Percentiles rank a stretch among this genome's conserved stretches.
Conservation (phyloP, 495 filamentous ascomycete genomes). For the Venustampulla echinocandica region DNA sequence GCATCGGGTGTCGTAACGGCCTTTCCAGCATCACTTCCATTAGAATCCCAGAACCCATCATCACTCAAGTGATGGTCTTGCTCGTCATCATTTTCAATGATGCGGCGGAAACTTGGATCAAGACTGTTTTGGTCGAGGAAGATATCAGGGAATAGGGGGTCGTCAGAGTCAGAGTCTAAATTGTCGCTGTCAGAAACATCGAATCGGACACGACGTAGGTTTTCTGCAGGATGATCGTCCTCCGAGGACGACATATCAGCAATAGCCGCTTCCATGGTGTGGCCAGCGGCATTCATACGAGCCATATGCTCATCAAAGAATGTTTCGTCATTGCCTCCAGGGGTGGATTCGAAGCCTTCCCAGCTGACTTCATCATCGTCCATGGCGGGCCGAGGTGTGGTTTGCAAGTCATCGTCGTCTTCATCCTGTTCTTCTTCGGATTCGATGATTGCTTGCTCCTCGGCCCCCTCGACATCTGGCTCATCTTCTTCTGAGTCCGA, state of each 20-base stretch:
- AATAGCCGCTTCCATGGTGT: conserved; percentile 36
- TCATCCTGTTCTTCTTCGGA: conserved; percentile 38
- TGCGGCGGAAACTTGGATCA: conserved; percentile 57
- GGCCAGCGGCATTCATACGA: conserved; percentile 35
- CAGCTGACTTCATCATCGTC: conserved; percentile 44
- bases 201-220: conserved; percentile 43
- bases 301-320: conserved; percentile 49
- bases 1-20: conserved; percentile 36
- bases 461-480: conserved; percentile 58
- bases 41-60: conserved; percentile 24
- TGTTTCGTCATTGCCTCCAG: conserved; percentile 32
- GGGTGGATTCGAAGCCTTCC: conserved; percentile 46
- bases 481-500: conserved; percentile 72
- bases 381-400: conserved; percentile 28
- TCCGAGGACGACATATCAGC: conserved; percentile 24
- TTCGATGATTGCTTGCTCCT: conserved; percentile 63
- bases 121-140: conserved; percentile 64
- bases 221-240: background rate
- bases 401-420: conserved; percentile 26
- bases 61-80: conserved; percentile 41
- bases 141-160: conserved; percentile 55
- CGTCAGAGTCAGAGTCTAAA: conserved; percentile 36
- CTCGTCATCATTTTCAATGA: conserved; percentile 56
- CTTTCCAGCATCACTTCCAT: conserved; percentile 8
- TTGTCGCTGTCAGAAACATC: conserved; percentile 34